Evolutionary conservation across 73 alveolate genomes (phyloP).

Genomic region (Strombidium stylifer): DNA sequence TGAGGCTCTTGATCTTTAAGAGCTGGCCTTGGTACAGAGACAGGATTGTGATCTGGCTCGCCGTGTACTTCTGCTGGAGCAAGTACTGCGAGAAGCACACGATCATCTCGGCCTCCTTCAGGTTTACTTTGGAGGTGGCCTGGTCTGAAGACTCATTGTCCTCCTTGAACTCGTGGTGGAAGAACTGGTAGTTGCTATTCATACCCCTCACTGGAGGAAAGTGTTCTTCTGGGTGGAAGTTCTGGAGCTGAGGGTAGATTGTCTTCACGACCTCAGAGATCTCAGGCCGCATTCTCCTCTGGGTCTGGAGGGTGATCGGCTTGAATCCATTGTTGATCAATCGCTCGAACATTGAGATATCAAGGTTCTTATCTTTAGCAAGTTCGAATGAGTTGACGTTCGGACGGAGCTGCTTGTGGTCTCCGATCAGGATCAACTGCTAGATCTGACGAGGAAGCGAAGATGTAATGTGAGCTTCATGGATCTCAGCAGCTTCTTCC

Average conservation of each 20-base stretch:
- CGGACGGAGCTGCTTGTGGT: conserved; percentile 87
- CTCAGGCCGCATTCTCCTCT: conserved; percentile 83
- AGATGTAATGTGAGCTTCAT: conserved; percentile 85
- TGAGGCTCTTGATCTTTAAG: conserved; percentile 15
- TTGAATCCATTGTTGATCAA: conserved; percentile 74
- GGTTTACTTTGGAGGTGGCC: conserved; percentile 50
- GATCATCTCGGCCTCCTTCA: conserved; percentile 72
- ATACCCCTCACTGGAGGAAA: conserved; percentile 27
- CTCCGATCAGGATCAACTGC: conserved; percentile 88
- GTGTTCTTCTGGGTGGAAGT: neutral
- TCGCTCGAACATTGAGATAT: conserved; percentile 81
- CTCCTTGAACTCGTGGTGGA: conserved; percentile 65
- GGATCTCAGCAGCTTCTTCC: conserved; percentile 95
- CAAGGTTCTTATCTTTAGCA: conserved; percentile 72
- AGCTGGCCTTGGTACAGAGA: conserved; percentile 77
- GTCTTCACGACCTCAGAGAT: conserved; percentile 62
- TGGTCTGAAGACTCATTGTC: conserved; percentile 42
- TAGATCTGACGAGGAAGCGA: conserved; percentile 73
- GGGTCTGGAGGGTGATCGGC: conserved; percentile 60
- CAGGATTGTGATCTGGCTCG: conserved; percentile 64
- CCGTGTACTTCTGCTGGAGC: conserved; percentile 61
- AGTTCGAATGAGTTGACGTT: conserved; percentile 71
- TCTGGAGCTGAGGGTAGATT: conserved; percentile 31
- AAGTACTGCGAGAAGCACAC: conserved; percentile 60
- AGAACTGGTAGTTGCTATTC: conserved; percentile 20